phyloP scores from a whole-genome alignment of 2,329 filamentous ascomycete genomes.

The Colletotrichum coccodes region DNA sequence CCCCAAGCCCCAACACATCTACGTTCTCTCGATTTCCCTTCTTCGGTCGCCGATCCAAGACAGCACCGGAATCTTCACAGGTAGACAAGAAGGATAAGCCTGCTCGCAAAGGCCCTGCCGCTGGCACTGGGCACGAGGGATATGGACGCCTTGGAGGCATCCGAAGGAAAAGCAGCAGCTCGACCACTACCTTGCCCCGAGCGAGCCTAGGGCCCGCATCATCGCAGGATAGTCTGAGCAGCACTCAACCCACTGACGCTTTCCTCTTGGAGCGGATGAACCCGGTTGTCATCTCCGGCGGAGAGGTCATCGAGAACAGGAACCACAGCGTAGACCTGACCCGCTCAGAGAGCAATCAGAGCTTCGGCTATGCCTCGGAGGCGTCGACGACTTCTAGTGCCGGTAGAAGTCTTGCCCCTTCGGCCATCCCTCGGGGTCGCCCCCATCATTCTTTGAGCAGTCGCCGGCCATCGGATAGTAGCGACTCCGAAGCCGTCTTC shows the following conservation, averaged over 20 bases:
- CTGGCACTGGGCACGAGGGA: constrained; percentile 94
- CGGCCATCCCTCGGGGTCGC: constrained; percentile 57
- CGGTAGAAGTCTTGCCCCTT: constrained; percentile 61
- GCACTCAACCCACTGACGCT: constrained; percentile 57
- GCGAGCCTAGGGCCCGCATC: constrained; percentile 54
- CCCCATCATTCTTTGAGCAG: constrained; percentile 36
- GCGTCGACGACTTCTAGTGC: constrained; percentile 52
- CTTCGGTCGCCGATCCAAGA: constrained; percentile 79
- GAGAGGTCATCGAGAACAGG: constrained; percentile 68
- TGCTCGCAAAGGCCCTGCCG: constrained; percentile 80
- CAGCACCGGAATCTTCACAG: constrained; percentile 58
- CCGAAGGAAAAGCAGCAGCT: constrained; percentile 72
- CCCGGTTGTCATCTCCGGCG: constrained; percentile 74
- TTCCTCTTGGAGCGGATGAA: constrained; percentile 72
- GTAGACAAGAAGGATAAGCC: constrained; percentile 68
- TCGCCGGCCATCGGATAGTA: constrained; percentile 65
- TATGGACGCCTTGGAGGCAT: constrained; percentile 74
- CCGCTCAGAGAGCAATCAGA: constrained; percentile 62
- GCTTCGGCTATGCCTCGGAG: constrained; percentile 51
- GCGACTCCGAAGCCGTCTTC: constrained; percentile 59
- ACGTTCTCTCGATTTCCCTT: constrained; percentile 78
- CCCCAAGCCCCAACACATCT: constrained; percentile 66
- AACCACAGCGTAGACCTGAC: constrained; percentile 62
- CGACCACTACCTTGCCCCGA: constrained; percentile 57
- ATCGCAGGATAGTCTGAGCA: constrained; percentile 63